Base-by-base conservation (phyloP, 371 early-diverging fungal genomes). In the Apophysomyces sp. region DNA sequence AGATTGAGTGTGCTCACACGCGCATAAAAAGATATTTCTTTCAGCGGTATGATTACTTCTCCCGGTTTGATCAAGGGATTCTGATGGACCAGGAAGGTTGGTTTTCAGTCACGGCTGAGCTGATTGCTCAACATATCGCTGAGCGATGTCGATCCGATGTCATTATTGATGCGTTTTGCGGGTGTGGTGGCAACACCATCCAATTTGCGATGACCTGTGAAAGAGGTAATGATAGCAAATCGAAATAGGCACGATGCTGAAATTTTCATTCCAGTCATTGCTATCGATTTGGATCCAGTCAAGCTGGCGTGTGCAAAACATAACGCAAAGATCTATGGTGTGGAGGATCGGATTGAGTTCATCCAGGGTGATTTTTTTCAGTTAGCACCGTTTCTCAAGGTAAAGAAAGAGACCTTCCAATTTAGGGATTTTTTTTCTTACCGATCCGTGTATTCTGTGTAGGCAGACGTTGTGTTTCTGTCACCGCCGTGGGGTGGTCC, bases 61-160 rank as follows among this genome's bases (percentile, higher is more conserved):
- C 88, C 28, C 76, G 72, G 26, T 98, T 87, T 66, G 94, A 98
- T 69, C 79, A 92, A 29, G 96, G 96, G 12, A 88, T 94, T 60
- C 69, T 81, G 54, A 85, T 97, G 78, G 97, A 97, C 69, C 79
- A 84, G 69, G 95, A 94, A 70, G 91, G 95, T 7, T 97, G 97
- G 98, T 98, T 89, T 75, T 96, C 97, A 0, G 97, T 97, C 0
- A 98, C 98, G 0, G 98, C 98, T 0, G 98, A 98, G 62, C 71
- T 76, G 41, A 90, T 98, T 49, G 96, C 97, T 2, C 58, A 68
- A 12, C 91, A 96, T 67, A 90, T 94, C 18, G 96, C 98, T 0
- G 61, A 79, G 49, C 85, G 96, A 39, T 91, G 87, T 58, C 71
- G 79, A 13, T 77, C 87, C 28, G 80, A 87, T 60, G 70, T 89